Conservation (phyloP, 2,329 filamentous ascomycete species). For the Colletotrichum endophyticum region DNA sequence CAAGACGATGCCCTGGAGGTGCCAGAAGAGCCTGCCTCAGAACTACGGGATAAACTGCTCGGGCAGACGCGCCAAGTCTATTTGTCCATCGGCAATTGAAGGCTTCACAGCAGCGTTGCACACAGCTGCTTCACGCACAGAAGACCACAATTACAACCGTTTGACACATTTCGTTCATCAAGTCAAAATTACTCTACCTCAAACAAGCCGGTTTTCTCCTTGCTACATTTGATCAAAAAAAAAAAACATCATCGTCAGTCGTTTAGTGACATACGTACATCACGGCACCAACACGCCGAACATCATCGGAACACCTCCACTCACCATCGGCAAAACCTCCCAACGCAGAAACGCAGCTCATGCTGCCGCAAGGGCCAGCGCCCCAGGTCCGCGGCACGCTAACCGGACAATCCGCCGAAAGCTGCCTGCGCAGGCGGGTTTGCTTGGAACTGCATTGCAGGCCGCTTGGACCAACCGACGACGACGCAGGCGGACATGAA, state of each 20-base stretch:
- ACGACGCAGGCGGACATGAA: not conserved
- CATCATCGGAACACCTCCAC: not conserved
- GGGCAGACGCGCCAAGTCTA: not conserved
- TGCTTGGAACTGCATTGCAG: not conserved
- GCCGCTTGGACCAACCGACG: not conserved
- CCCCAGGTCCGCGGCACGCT: not conserved
- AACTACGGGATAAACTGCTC: not conserved
- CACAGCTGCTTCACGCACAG: not conserved
- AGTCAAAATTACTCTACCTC: rapidly evolving
- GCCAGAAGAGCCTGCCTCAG: not conserved
- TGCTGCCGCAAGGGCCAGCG: not conserved
- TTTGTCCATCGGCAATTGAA: not conserved
- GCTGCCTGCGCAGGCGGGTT: not conserved
- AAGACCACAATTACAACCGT: not conserved
- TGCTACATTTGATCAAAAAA: not conserved
- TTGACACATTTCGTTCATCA: not conserved
- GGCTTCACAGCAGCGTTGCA: not conserved
- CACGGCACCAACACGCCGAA: not conserved
- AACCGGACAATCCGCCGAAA: not conserved
- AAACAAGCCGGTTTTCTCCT: not conserved
- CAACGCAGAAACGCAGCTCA: not conserved
- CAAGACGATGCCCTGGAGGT: not conserved
- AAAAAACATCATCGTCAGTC: not conserved
- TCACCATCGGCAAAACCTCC: not conserved
- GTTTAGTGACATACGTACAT: not conserved